These are phyloP conservation scores for Chaetoceros muelleri DNA, from an alignment of 108 stramenopile genomes.

Conservation along the genomic window DNA sequence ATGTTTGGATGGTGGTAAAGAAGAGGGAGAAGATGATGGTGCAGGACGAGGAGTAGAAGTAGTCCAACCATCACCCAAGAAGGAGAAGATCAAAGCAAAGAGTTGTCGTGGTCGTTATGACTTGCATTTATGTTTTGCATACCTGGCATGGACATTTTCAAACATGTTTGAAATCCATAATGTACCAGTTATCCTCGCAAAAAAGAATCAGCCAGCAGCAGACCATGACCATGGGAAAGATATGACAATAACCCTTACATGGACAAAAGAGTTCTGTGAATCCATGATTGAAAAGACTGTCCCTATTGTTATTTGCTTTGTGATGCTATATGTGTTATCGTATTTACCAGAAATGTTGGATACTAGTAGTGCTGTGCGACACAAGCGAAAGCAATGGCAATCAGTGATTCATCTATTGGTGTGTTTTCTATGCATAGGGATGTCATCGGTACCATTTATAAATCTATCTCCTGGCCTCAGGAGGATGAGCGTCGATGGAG, in stretches of 20 bases:
- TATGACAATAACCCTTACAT: too few species aligned
- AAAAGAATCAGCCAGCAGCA: too few species aligned
- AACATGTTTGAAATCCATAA: constrained; percentile 24
- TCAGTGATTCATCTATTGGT: constrained; percentile 8
- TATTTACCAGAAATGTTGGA: too few species aligned
- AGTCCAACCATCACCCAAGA: too few species aligned
- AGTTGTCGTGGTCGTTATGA: not conserved
- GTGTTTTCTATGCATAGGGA: constrained; percentile 17
- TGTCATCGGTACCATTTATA: constrained; percentile 23
- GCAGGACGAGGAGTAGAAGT: too few species aligned
- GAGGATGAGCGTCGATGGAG: too few species aligned
- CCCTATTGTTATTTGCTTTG: constrained; percentile 7
- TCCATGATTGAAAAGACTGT: constrained; percentile 9
- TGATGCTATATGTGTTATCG: constrained; percentile 4
- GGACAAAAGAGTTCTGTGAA: constrained; percentile 21
- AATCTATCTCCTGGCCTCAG: constrained; percentile 12
- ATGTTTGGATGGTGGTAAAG: constrained; percentile 17
- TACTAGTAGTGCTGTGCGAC: not conserved
- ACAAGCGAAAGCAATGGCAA: constrained; percentile 3
- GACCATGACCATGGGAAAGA: too few species aligned
- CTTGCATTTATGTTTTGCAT: constrained; percentile 3
- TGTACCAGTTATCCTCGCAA: too few species aligned
- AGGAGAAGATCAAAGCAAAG: not conserved
- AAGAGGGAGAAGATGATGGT: too few species aligned
- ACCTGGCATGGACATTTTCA: constrained; percentile 10